Conservation (phyloP, 2,329 filamentous ascomycete genomes). For the Exserohilum turcica region DNA sequence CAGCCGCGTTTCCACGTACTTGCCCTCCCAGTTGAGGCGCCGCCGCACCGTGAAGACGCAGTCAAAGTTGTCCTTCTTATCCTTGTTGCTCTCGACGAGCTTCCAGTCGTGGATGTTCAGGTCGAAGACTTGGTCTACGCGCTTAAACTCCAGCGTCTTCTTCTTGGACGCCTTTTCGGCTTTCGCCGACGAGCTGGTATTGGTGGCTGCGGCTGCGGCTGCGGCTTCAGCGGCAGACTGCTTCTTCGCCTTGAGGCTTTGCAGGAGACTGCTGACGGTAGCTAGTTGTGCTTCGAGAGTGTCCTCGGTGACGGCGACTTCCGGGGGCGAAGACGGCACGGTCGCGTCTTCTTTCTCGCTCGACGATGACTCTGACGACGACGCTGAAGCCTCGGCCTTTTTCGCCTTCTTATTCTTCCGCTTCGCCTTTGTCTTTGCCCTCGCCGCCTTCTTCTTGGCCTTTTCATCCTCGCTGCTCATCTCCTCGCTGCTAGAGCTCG, state of each 20-base stretch:
- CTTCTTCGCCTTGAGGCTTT: conserved; percentile 24
- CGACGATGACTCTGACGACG: conserved; percentile 15
- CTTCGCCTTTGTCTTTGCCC: conserved; percentile 27
- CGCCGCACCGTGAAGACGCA: conserved; percentile 80
- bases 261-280: conserved; percentile 19
- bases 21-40: conserved; percentile 83
- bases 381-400: conserved; percentile 10
- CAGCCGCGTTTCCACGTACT: conserved; percentile 73
- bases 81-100: conserved; percentile 68
- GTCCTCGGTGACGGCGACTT: conserved; percentile 11
- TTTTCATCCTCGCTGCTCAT: conserved; percentile 24
- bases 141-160: conserved; percentile 65
- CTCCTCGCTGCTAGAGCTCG: conserved; percentile 20
- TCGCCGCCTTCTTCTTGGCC: conserved; percentile 22
- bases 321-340: neutral
- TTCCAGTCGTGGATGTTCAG: conserved; percentile 60
- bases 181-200: conserved; percentile 15
- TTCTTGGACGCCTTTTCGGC: conserved; percentile 37
- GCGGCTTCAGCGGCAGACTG: too few species aligned
- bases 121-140: conserved; percentile 67
- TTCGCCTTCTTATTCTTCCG: conserved; percentile 22
- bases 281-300: conserved; percentile 20
- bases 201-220: conserved; percentile 14
- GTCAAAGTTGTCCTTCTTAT: conserved; percentile 72
- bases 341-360: conserved; percentile 14